Percentiles rank a stretch among this genome's conserved stretches.
Conservation (phyloP, 2,329 filamentous ascomycete species). For the Cadophora sp. region DNA sequence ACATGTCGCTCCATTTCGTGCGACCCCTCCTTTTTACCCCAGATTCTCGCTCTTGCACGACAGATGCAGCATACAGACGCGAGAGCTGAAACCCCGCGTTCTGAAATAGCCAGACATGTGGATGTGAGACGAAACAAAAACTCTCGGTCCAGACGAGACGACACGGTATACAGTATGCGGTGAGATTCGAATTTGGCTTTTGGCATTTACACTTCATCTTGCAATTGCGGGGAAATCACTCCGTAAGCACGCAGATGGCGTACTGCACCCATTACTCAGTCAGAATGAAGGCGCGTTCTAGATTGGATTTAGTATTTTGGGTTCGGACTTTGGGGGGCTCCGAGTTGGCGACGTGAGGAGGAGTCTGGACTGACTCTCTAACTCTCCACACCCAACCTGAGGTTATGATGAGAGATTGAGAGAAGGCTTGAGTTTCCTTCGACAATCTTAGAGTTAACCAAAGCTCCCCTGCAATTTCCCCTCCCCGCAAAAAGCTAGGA, state of each 20-base stretch:
- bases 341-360: background rate
- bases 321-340: background rate
- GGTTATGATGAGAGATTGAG: background rate
- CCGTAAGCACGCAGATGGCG: background rate
- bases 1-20: background rate
- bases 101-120: background rate
- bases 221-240: background rate
- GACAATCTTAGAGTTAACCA: background rate
- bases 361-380: background rate
- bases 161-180: background rate
- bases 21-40: background rate
- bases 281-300: background rate
- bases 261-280: conserved; percentile 6
- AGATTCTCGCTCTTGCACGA: background rate
- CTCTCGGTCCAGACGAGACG: background rate
- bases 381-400: background rate
- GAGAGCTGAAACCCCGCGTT: conserved; percentile 1
- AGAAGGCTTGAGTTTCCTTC: background rate
- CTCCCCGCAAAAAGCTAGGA: conserved; percentile 4
- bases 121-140: conserved; percentile 3
- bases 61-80: background rate
- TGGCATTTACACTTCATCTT: background rate
- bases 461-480: background rate
- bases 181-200: conserved; percentile 4
- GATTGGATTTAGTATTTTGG: background rate